These are phyloP conservation scores for Ustilago nuda DNA, from an alignment of 1,284 basidiomycete genomes.

Conservation along the genomic window DNA sequence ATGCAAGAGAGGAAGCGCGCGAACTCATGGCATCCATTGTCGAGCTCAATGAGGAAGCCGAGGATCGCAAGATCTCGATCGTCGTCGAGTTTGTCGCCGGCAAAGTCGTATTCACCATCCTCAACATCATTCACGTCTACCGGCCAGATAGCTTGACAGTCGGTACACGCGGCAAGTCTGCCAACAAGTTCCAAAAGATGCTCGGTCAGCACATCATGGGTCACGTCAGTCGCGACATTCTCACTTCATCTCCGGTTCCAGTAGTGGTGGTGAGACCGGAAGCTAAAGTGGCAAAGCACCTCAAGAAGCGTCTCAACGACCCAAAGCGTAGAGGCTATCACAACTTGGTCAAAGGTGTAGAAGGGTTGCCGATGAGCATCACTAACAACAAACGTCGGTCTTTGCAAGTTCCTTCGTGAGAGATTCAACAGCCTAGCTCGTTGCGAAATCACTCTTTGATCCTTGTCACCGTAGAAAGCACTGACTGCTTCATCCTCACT, in stretches of 20 bases:
- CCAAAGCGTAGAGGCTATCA: constrained; percentile 66
- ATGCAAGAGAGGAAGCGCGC: constrained; percentile 87
- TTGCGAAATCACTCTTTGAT: background rate
- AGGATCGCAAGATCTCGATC: constrained; percentile 86
- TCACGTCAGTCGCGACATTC: constrained; percentile 61
- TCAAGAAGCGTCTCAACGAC: constrained; percentile 65
- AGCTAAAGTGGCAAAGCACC: constrained; percentile 66
- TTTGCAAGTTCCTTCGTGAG: constrained; percentile 34
- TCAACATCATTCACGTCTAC: constrained; percentile 85
- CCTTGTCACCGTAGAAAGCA: background rate
- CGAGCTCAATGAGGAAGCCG: constrained; percentile 82
- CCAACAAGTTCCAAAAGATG: constrained; percentile 66
- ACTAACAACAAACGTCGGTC: constrained; percentile 49
- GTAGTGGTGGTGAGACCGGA: constrained; percentile 68
- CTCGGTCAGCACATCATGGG: constrained; percentile 64
- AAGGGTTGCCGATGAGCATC: constrained; percentile 58
- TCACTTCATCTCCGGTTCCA: constrained; percentile 66
- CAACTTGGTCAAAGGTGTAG: constrained; percentile 56
- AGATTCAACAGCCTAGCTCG: background rate
- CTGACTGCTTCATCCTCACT: background rate
- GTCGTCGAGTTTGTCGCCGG: constrained; percentile 95
- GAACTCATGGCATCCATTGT: constrained; percentile 84
- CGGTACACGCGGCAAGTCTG: constrained; percentile 80
- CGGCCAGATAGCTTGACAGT: constrained; percentile 94
- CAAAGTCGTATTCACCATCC: constrained; percentile 84